A percentile compares a stretch with the other conserved stretches of the same genome.
phyloP scores from a whole-genome alignment of 2,329 filamentous ascomycete species.

The Massarina eburnea region DNA sequence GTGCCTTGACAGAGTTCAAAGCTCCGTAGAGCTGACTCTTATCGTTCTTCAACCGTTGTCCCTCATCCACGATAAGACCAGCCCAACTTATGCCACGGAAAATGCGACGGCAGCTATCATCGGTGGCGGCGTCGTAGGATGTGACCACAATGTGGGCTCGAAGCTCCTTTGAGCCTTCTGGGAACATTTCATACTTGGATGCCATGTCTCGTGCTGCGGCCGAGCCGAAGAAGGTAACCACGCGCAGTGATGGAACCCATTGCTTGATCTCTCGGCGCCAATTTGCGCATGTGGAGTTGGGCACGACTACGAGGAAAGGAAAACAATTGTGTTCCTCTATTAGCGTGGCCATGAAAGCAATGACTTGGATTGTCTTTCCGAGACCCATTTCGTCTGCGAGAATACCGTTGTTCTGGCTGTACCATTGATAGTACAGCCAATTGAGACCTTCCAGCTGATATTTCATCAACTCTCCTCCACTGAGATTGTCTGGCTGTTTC shows the following conservation, averaged over 20 bases:
- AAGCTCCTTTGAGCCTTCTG: slow-evolving; percentile 64
- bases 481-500: slow-evolving; percentile 71
- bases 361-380: slow-evolving; percentile 94
- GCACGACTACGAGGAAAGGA: slow-evolving; percentile 90
- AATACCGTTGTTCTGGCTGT: slow-evolving; percentile 79
- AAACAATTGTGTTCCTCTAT: slow-evolving; percentile 67
- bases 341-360: slow-evolving; percentile 76
- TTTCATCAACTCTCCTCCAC: slow-evolving; percentile 81
- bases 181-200: slow-evolving; percentile 83
- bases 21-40: slow-evolving; percentile 78
- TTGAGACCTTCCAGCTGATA: slow-evolving; percentile 94
- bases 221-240: slow-evolving; percentile 91
- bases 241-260: slow-evolving; percentile 82
- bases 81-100: slow-evolving; percentile 79
- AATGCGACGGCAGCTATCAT: slow-evolving; percentile 65
- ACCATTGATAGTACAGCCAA: slow-evolving; percentile 92
- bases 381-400: slow-evolving; percentile 98
- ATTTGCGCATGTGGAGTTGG: slow-evolving; percentile 94
- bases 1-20: slow-evolving; percentile 71
- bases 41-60: slow-evolving; percentile 93
- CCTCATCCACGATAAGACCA: slow-evolving; percentile 90
- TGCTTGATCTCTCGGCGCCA: slow-evolving; percentile 96
- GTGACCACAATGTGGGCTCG: slow-evolving; percentile 91
- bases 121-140: slow-evolving; percentile 86
- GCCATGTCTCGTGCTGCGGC: slow-evolving; percentile 73